These are phyloP conservation scores for Aspergillus novofumigatus DNA, from an alignment of 2,329 filamentous ascomycete species.

Conservation along the genomic window DNA sequence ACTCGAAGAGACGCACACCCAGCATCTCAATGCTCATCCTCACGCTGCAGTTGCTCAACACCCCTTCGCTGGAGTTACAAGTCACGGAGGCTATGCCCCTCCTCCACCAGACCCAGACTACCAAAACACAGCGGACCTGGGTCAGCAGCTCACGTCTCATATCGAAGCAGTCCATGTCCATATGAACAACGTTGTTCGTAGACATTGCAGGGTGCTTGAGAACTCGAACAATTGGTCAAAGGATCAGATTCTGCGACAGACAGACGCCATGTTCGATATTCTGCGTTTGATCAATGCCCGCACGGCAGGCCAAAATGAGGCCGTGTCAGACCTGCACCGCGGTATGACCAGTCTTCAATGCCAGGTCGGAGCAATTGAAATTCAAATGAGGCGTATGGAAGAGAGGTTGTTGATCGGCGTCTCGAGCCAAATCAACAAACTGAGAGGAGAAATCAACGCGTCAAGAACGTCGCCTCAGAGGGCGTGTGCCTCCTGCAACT, in stretches of 20 bases:
- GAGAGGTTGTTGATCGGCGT: conserved; percentile 7
- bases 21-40: background rate
- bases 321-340: conserved; percentile 8
- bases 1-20: background rate
- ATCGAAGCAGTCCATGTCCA: conserved; percentile 20
- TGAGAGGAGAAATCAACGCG: conserved; percentile 11
- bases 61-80: conserved; percentile 12
- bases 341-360: conserved; percentile 8
- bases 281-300: conserved; percentile 11
- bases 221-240: conserved; percentile 18
- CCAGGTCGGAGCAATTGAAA: conserved; percentile 9
- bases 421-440: conserved; percentile 10
- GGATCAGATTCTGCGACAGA: conserved; percentile 18
- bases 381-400: conserved; percentile 10
- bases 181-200: conserved; percentile 10
- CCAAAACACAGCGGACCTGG: conserved; percentile 19
- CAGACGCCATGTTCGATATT: conserved; percentile 15
- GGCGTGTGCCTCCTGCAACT: conserved; percentile 1
- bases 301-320: conserved; percentile 12
- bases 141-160: conserved; percentile 18
- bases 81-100: conserved; percentile 21
- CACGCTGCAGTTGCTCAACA: background rate
- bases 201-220: conserved; percentile 13
- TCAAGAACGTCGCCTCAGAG: background rate
- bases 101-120: conserved; percentile 20